These are phyloP conservation scores for Metschnikowia gelsemii DNA, from an alignment of 805 yeast genomes.

Conservation along the genomic window DNA sequence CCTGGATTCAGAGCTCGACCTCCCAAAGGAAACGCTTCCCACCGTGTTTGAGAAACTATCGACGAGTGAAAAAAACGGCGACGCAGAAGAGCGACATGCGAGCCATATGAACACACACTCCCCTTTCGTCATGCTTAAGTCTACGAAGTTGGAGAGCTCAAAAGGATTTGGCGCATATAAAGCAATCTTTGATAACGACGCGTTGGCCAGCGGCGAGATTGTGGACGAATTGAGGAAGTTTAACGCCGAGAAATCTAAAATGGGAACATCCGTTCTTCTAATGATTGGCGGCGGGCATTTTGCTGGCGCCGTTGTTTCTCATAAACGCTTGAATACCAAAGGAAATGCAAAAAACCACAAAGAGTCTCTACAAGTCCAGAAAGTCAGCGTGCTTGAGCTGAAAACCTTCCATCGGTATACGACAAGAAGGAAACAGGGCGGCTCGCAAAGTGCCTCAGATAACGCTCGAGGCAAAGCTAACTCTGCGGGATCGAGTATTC, in stretches of 20 bases:
- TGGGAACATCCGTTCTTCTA: conserved; percentile 62
- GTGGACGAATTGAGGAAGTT: conserved; percentile 19
- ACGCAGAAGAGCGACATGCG: conserved; percentile 34
- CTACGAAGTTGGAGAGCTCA: conserved; percentile 42
- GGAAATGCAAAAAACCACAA: conserved; percentile 53
- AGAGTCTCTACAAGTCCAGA: conserved; percentile 55
- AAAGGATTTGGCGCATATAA: conserved; percentile 70
- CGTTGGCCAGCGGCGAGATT: conserved; percentile 45
- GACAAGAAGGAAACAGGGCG: conserved; percentile 96
- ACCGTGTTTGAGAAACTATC: conserved; percentile 22
- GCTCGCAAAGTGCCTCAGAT: conserved; percentile 90
- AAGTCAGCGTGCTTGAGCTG: conserved; percentile 64
- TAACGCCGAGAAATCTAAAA: conserved; percentile 29
- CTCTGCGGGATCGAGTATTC: conserved; percentile 88
- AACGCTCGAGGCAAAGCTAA: conserved; percentile 92
- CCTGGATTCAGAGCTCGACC: conserved; percentile 29
- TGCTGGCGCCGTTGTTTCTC: conserved; percentile 91
- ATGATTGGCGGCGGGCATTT: conserved; percentile 99
- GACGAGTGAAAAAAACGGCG: conserved; percentile 23
- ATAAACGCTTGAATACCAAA: conserved; percentile 53
- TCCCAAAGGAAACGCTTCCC: conserved; percentile 23
- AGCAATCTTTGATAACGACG: conserved; percentile 49
- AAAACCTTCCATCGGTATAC: conserved; percentile 94
- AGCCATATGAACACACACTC: conserved; percentile 67
- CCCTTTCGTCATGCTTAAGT: conserved; percentile 61